Conservation (phyloP, 148 eudicot genomes). For the Rhododendron griersonianum region DNA sequence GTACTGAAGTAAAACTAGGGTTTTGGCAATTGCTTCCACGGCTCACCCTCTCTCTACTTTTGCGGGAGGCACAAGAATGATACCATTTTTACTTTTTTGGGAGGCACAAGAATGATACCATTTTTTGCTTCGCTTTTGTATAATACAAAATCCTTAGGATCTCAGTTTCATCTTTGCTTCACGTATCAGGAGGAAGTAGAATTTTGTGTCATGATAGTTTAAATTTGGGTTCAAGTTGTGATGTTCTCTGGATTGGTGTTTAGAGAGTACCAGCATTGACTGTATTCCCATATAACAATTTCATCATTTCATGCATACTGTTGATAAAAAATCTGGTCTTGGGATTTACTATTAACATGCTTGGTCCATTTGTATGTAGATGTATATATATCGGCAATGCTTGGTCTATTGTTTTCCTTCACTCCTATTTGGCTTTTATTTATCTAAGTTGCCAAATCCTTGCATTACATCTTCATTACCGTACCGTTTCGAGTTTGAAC, state of each 20-base stretch:
- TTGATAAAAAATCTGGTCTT: neutral
- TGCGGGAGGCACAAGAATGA: neutral
- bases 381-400: too few relatives aligned
- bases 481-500: too few relatives aligned
- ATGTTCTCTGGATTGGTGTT: neutral
- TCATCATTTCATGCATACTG: neutral
- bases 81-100: neutral
- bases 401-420: neutral
- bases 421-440: too few relatives aligned
- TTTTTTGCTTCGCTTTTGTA: neutral
- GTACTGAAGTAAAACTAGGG: conserved; percentile 18
- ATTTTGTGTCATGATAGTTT: neutral
- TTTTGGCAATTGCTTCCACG: neutral
- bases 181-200: neutral
- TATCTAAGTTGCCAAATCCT: too few relatives aligned
- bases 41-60: neutral
- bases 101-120: neutral
- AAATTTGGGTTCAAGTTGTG: neutral
- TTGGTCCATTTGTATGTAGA: neutral
- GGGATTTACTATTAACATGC: neutral
- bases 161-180: neutral
- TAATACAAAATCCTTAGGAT: neutral
- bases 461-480: too few relatives aligned
- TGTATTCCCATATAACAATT: neutral
- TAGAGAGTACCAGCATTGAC: neutral